phyloP scores from a whole-genome alignment of 2,329 filamentous ascomycete genomes.

The Aureobasidium pullulans region DNA sequence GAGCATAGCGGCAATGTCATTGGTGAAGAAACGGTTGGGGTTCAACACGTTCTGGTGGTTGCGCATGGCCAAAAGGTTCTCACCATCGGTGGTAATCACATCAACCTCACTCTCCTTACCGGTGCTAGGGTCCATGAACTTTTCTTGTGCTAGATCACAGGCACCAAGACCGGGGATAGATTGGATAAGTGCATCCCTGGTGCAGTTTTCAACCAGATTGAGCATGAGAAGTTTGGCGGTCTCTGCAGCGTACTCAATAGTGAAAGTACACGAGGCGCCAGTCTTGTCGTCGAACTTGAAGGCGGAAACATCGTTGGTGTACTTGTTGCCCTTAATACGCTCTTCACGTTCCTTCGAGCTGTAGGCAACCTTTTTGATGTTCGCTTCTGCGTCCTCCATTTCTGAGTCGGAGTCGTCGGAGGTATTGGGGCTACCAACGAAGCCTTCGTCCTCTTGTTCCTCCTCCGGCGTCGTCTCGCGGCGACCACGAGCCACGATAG shows the following conservation, averaged over 20 bases:
- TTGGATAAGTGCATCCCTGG: conserved; percentile 74
- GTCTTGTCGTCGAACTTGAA: conserved; percentile 73
- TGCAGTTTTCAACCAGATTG: conserved; percentile 75
- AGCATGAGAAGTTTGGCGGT: conserved; percentile 91
- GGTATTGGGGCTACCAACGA: conserved; percentile 40
- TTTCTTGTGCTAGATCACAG: conserved; percentile 56
- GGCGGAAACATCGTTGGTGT: conserved; percentile 58
- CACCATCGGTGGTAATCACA: conserved; percentile 68
- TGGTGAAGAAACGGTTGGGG: conserved; percentile 78
- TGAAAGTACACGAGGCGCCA: conserved; percentile 71
- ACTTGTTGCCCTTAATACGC: conserved; percentile 52
- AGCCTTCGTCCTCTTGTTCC: conserved; percentile 54
- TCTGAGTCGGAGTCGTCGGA: conserved; percentile 28
- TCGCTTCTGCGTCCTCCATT: conserved; percentile 35
- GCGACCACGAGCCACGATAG: conserved; percentile 58
- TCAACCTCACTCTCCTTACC: conserved; percentile 35
- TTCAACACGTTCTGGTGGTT: conserved; percentile 79
- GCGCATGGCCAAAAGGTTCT: conserved; percentile 87
- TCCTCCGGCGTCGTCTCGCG: conserved; percentile 54
- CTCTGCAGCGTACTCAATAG: conserved; percentile 70
- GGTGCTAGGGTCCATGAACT: conserved; percentile 44
- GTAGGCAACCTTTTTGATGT: conserved; percentile 20
- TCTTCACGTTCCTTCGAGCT: conserved; percentile 50
- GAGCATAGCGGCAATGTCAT: conserved; percentile 84
- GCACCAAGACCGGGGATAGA: conserved; percentile 70